phyloP scores from a whole-genome alignment of 345 rosid species.

The Crucihimalaya himalaica region DNA sequence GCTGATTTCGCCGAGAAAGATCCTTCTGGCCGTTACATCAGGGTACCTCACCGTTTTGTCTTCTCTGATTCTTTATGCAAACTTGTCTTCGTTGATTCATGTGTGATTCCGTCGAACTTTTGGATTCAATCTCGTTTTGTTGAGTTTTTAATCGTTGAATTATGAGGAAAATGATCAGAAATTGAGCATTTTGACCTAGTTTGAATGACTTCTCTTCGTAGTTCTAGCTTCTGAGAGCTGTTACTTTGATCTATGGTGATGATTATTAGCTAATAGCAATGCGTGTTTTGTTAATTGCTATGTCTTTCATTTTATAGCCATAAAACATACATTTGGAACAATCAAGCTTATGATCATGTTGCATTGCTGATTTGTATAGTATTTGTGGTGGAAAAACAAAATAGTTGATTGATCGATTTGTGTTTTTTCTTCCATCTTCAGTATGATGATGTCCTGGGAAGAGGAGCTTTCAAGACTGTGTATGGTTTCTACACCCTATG shows the following conservation, averaged over 20 bases:
- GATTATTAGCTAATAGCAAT: background rate
- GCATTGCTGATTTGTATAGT: background rate
- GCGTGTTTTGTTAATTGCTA: background rate
- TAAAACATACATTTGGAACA: background rate
- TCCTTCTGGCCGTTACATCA: constrained; percentile 64
- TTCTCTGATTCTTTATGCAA: no score
- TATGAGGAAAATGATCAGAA: background rate
- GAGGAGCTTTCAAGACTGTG: constrained; percentile 98
- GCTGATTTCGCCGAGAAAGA: constrained; percentile 61
- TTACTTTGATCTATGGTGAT: background rate
- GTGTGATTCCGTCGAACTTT: background rate
- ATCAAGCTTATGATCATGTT: background rate
- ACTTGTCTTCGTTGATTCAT: background rate
- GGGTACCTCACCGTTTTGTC: constrained; percentile 43
- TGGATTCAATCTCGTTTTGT: background rate
- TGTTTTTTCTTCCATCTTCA: constrained; percentile 36
- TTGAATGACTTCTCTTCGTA: background rate
- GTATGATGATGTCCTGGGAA: constrained; percentile 85
- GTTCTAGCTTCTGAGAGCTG: background rate
- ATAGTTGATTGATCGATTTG: background rate
- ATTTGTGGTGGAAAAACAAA: background rate
- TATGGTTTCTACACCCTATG: constrained; percentile 56
- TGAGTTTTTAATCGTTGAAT: background rate
- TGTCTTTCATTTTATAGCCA: background rate
- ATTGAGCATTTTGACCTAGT: background rate